Evolutionary conservation across 306 rosid genomes (phyloP), one percentile per base, ranked within the genome.

Genomic region (Hippophae gyantsensis): DNA sequence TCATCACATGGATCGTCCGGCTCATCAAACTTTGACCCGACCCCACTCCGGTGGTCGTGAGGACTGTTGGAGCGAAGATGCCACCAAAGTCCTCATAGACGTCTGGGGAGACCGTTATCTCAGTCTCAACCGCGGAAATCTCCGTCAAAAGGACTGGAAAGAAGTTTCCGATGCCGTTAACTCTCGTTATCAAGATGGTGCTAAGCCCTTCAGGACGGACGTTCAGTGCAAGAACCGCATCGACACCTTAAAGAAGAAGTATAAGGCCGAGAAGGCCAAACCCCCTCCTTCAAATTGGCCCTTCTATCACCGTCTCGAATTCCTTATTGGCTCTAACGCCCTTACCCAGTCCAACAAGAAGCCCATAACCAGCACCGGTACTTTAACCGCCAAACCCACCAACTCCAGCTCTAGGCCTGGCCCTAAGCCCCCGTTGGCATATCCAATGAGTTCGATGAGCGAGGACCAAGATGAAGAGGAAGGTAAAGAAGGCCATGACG

Each of bases 221-320:
- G 57, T 72, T 49, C 82, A 76, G 71, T 81, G 86, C 52, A 76
- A 71, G 77, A 76, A 76, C 68, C 76, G 82, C 10, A 58, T 80
- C 68, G 85, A 76, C 56, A 76, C 85, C 7, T 62, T 80, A 61
- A 80, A 80, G 82, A 80, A 74, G 74, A 80, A 73, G 77, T 80
- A 60, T 63, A 80, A 74, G 75, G 65, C 71, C 23, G 82, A 80
- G 67, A 73, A 77, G 54, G 61, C 75, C 12, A 80, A 74, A 61
- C 63, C 80, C 7, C 44, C 54, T 13, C 78, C 73, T 10, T 73
- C 82, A 9, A 52, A 63, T 9, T 81, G 86, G 86, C 64, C 41
- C 23, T 80, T 80, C 70, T 80, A 45, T 54, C 42, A 58, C 27
- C 76, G 70, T 11, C 74, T 80, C 54, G 68, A 76, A 10, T 57